Base-by-base conservation (phyloP, 495 filamentous ascomycete species). In the Podospora pseudoanserina region DNA sequence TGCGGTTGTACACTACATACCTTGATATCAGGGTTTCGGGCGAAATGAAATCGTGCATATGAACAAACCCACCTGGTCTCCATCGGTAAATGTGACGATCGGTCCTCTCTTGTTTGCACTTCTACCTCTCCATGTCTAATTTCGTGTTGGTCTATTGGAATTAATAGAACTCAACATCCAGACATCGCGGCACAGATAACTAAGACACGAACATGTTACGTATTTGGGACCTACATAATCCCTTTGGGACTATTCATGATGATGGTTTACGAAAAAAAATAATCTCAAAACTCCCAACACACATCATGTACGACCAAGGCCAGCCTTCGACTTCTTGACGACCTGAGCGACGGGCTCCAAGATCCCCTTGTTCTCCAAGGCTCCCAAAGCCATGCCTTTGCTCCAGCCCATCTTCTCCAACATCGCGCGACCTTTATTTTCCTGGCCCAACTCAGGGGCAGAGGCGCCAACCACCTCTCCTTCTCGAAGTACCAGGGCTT, bases 381-480 rank as follows among this genome's bases (percentile, higher is more conserved):
- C 85, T 56, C 95, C 95, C n/a, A 99, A 83, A 6, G 89, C 90
- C 77, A 89, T 98, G 4, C 95, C 95, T 59, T 86, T 89, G 68
- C 84, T 90, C 92, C 96, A 99, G 19, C 95, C 95, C 95, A 98
- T 98, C 80, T 94, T 98, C 78, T 97, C 93, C 64, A 99, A 76
- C 90, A 99, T 92, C 3, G 87, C 88, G 57, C 92, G 85, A 23
- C 95, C 95, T 71, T 85, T 90, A 68, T 97, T 99, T 60, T 91
- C 92, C 3, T 79, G 82, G 1, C 92, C 92, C 28, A 99, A 82
- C 77, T 96, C 94, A 2, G 92, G 90, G 0, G 94, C 95, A 39
- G 86, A 85, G 13, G 85, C 92, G 56, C 94, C 95, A 20, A 97
- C 93, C 57, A 96, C 80, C 66, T 97, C 92, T n/a, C 95, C 95